Evolutionary conservation across 805 yeast genomes (phyloP).

Genomic region (Priceomyces carsonii): DNA sequence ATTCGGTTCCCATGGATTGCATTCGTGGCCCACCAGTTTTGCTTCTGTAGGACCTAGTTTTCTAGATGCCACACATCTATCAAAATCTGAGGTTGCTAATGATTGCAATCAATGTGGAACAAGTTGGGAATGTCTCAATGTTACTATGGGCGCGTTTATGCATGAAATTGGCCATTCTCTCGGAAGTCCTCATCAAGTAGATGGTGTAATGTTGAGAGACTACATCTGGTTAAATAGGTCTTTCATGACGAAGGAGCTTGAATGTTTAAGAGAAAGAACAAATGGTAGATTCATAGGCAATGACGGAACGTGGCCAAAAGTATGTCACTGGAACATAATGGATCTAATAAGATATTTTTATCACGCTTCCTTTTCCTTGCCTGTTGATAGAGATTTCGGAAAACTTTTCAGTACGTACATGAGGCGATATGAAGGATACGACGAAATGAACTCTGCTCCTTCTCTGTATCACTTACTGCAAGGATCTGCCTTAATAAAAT

Average conservation of each 20-base stretch:
- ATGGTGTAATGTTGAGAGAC: conserved; percentile 89
- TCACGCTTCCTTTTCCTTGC: conserved; percentile 79
- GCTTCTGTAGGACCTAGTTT: conserved; percentile 71
- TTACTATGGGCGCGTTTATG: conserved; percentile 90
- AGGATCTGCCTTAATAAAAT: conserved; percentile 39
- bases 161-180: conserved; percentile 92
- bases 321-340: conserved; percentile 85
- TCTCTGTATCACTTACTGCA: conserved; percentile 20
- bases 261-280: conserved; percentile 52
- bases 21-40: conserved; percentile 87
- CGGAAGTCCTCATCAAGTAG: conserved; percentile 90
- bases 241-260: conserved; percentile 70
- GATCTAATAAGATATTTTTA: conserved; percentile 76
- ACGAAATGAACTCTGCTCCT: conserved; percentile 18
- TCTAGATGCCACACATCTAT: conserved; percentile 67
- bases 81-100: conserved; percentile 78
- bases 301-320: conserved; percentile 50
- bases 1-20: conserved; percentile 90
- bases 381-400: conserved; percentile 59
- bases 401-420: conserved; percentile 34
- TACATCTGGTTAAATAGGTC: conserved; percentile 79
- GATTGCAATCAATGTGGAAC: conserved; percentile 84
- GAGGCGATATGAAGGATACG: conserved; percentile 15
- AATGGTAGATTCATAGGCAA: conserved; percentile 42
- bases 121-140: conserved; percentile 84